Evolutionary conservation across 345 rosid genomes (phyloP).

Genomic region (Eucalyptus cloeziana): DNA sequence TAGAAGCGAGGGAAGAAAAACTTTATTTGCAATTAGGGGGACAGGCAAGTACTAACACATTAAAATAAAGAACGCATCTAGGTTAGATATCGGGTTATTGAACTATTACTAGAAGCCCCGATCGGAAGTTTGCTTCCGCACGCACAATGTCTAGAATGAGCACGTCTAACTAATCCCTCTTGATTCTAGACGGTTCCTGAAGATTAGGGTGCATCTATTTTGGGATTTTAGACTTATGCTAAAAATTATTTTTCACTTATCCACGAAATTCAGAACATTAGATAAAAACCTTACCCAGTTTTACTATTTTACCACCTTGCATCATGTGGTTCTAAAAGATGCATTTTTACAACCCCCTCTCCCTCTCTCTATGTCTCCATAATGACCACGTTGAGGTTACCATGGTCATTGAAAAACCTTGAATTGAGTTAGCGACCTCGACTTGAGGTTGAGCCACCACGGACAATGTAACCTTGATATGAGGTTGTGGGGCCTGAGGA

Average conservation of each 20-base stretch:
- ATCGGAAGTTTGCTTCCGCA: fast-evolving
- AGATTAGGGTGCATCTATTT: background rate
- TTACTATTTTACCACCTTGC: background rate
- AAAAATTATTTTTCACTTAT: background rate
- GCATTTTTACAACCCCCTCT: no score
- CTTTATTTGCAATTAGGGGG: fast-evolving
- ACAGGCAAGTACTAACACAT: fast-evolving
- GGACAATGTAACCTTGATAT: no score
- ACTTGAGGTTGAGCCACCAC: fast-evolving
- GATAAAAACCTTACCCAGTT: background rate
- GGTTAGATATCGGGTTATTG: fast-evolving
- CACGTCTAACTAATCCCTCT: fast-evolving
- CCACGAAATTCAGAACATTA: background rate
- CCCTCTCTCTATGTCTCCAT: no score
- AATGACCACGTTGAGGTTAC: fast-evolving
- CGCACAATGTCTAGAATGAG: no score
- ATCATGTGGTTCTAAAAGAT: fast-evolving
- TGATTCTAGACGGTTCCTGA: background rate
- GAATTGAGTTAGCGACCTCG: fast-evolving
- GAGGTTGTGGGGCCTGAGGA: fast-evolving
- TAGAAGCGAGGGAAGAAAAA: no score
- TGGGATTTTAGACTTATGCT: background rate
- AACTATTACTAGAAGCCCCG: fast-evolving
- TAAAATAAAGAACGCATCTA: fast-evolving
- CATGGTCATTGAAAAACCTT: fast-evolving